phyloP scores from a whole-genome alignment of 768 basidiomycete species.

The Agrocybe praecox region DNA sequence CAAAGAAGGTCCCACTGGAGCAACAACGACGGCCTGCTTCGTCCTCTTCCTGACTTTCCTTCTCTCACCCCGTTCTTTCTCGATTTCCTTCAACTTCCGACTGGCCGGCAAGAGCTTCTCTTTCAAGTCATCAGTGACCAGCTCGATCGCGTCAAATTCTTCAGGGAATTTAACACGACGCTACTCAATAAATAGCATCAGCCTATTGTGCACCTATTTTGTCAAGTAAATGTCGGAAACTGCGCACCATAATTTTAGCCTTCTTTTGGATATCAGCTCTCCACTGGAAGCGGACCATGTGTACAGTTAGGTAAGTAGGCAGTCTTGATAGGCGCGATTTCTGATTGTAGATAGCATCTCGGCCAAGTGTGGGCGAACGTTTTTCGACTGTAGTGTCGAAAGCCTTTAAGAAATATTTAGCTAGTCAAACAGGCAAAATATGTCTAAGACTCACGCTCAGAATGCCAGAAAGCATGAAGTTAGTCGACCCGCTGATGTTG shows the following conservation, averaged over 20 bases:
- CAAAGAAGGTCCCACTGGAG: constrained; percentile 16
- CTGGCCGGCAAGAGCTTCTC: constrained; percentile 71
- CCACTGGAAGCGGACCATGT: constrained; percentile 98
- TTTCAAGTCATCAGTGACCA: constrained; percentile 80
- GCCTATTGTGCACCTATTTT: background rate
- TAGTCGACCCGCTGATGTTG: constrained; percentile 85
- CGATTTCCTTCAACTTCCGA: constrained; percentile 73
- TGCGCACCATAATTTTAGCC: constrained; percentile 90
- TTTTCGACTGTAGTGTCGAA: constrained; percentile 90
- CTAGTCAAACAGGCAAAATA: background rate
- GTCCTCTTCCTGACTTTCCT: constrained; percentile 80
- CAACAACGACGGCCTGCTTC: constrained; percentile 41
- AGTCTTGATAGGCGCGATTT: constrained; percentile 81
- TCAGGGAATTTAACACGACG: constrained; percentile 91
- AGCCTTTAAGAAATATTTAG: constrained; percentile 47
- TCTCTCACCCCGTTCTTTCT: constrained; percentile 83
- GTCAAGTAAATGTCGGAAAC: background rate
- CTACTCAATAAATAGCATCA: constrained; percentile 34
- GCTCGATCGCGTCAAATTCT: constrained; percentile 85
- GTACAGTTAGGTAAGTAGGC: constrained; percentile 83
- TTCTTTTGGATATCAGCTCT: constrained; percentile 88
- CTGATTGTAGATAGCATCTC: constrained; percentile 82
- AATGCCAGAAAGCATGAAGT: constrained; percentile 88
- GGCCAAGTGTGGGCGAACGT: constrained; percentile 73
- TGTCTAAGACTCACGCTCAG: constrained; percentile 54